Base-by-base conservation (phyloP, 768 basidiomycete genomes). In the Rhodotorula toruloides region DNA sequence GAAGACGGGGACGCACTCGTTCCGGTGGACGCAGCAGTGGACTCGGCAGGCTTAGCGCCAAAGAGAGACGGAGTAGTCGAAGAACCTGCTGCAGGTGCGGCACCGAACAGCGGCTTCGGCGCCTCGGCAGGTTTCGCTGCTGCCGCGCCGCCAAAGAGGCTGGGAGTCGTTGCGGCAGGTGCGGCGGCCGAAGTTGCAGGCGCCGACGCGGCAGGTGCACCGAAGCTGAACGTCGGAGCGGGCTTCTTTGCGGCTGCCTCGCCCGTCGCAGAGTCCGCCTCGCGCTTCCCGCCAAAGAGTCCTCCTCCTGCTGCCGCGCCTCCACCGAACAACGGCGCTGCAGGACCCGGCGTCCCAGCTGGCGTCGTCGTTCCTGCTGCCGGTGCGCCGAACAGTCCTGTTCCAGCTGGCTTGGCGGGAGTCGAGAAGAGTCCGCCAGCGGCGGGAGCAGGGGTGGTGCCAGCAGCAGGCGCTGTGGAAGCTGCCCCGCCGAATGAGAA, bases 71-170 rank as follows among this genome's bases (percentile, higher is more conserved):
- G 21, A 9, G 44, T 9, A 46, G 44, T 12, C n/a, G 58, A 32
- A 5, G 52, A 22, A 3, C 58, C 25, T 1, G n/a, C n/a, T n/a
- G n/a, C n/a, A n/a, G n/a, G n/a, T n/a, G n/a, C n/a, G n/a, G n/a
- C n/a, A n/a, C 66, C 66, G 27, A 67, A 67, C 9, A 67, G 52
- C 42, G 65, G 59, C 55, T 66, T 66, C 40, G 65, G 58, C 40
- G 58, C 54, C 27, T 58, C 58, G 5, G 58, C 58, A 2, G 63
- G 63, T 29, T 64, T 64, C 4, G 63, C 54, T 17, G 61, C 54
- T 25, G 63, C 54, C 4, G 62, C 61, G 2, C 62, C 62, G 25
- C 60, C 60, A 36, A 64, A 37, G 22, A 47, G 43, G 14, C 7
- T 5, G 27, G 29, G 6, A 1, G 58, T 37, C 34, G 47, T 21